These are phyloP conservation scores for Paraphaeosphaeria minitans DNA, from an alignment of 2,329 filamentous ascomycete genomes.

Conservation along the genomic window DNA sequence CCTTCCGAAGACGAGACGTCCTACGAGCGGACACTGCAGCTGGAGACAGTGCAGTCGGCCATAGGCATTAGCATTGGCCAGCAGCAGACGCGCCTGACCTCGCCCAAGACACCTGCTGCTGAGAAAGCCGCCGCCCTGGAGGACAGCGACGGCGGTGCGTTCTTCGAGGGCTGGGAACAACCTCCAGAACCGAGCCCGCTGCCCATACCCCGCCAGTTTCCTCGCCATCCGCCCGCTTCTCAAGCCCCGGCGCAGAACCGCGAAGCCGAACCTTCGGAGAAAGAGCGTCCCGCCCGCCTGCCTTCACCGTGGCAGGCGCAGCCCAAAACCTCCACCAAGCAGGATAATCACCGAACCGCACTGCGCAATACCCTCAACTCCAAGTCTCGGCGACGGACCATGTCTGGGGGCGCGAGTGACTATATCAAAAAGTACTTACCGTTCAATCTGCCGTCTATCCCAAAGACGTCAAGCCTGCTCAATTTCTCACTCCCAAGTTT, in stretches of 20 bases:
- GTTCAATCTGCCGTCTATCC: conserved; percentile 45
- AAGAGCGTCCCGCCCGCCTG: conserved; percentile 33
- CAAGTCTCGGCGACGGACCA: conserved; percentile 45
- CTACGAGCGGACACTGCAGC: conserved; percentile 33
- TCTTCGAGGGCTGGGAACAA: conserved; percentile 53
- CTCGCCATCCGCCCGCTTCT: conserved; percentile 1
- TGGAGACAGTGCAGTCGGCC: conserved; percentile 52
- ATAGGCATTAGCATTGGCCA: conserved; percentile 65
- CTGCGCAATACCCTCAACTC: conserved; percentile 46
- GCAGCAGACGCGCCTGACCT: conserved; percentile 61
- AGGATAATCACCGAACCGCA: conserved; percentile 43
- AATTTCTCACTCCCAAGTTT: conserved; percentile 45
- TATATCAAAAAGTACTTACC: conserved; percentile 43
- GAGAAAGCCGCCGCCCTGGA: conserved; percentile 65
- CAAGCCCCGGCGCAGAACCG: background rate
- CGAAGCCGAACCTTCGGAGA: background rate
- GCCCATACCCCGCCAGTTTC: conserved; percentile 1
- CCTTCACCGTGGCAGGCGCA: conserved; percentile 55
- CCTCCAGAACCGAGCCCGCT: conserved; percentile 19
- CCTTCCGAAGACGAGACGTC: conserved; percentile 53
- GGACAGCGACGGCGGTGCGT: conserved; percentile 49
- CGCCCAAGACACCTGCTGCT: conserved; percentile 61
- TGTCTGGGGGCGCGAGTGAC: conserved; percentile 46
- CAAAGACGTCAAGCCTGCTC: conserved; percentile 43
- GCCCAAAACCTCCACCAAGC: conserved; percentile 43